phyloP scores from a whole-genome alignment of 1,139 yeast genomes.

The Blastobotrys raffinosifermentans region DNA sequence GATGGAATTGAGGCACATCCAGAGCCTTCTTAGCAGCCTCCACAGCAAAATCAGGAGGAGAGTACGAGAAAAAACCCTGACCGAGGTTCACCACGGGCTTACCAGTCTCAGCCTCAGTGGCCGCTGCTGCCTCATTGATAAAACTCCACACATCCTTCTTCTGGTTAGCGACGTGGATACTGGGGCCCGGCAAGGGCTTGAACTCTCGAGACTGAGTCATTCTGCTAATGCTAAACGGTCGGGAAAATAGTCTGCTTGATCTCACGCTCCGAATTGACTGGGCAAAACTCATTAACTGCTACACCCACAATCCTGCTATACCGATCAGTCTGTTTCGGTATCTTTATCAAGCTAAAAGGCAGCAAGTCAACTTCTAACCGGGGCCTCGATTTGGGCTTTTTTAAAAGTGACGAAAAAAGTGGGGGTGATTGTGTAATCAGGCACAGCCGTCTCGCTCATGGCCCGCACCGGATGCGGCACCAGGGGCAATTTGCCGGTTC shows the following conservation, averaged over 20 bases:
- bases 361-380: too few species aligned
- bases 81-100: constrained; percentile 81
- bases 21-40: constrained; percentile 77
- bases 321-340: too few species aligned
- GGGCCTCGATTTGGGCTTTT: too few species aligned
- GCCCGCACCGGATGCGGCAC: constrained; percentile 2
- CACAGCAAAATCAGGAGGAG: constrained; percentile 87
- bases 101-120: constrained; percentile 59
- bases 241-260: too few species aligned
- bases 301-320: too few species aligned
- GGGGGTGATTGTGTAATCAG: too few species aligned
- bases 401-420: too few species aligned
- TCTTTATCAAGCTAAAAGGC: too few species aligned
- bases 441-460: constrained; percentile 1
- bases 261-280: too few species aligned
- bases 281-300: too few species aligned
- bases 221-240: not conserved
- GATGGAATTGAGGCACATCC: constrained; percentile 67
- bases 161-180: constrained; percentile 20
- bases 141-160: constrained; percentile 87
- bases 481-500: too few species aligned
- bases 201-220: constrained; percentile 5
- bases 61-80: constrained; percentile 93
- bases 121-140: constrained; percentile 91
- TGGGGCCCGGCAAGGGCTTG: constrained; percentile 22